phyloP scores from a whole-genome alignment of 257 asterid species.

The Nicotiana undulata region DNA sequence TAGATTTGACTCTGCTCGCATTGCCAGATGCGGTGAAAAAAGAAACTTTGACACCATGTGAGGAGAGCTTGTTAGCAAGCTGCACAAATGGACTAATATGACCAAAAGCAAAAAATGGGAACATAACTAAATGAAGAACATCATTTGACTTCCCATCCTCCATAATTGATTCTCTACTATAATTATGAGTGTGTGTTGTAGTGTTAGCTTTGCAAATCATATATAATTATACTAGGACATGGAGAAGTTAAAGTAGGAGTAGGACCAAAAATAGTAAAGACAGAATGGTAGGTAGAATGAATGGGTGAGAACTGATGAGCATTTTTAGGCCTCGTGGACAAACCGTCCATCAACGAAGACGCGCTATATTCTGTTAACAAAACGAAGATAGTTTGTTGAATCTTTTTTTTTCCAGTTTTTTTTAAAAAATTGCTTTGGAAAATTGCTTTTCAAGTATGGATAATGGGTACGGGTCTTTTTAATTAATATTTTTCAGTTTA shows the following conservation, averaged over 20 bases:
- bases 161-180: neutral
- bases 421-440: too few species aligned
- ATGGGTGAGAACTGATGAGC: too few species aligned
- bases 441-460: too few species aligned
- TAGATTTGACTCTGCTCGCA: constrained; percentile 29
- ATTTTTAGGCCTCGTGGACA: too few species aligned
- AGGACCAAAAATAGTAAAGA: neutral
- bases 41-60: constrained; percentile 31
- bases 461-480: too few species aligned
- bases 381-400: too few species aligned
- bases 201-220: neutral
- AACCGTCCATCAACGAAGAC: too few species aligned
- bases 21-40: constrained; percentile 39
- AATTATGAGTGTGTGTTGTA: neutral
- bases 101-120: constrained; percentile 48
- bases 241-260: neutral
- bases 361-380: too few species aligned
- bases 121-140: constrained; percentile 38
- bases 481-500: too few species aligned
- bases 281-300: neutral
- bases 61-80: constrained; percentile 39
- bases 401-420: too few species aligned
- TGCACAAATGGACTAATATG: constrained; percentile 55
- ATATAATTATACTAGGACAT: neutral
- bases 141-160: neutral